Conservation (phyloP, 768 basidiomycete genomes). For the Saitozyma podzolica region DNA sequence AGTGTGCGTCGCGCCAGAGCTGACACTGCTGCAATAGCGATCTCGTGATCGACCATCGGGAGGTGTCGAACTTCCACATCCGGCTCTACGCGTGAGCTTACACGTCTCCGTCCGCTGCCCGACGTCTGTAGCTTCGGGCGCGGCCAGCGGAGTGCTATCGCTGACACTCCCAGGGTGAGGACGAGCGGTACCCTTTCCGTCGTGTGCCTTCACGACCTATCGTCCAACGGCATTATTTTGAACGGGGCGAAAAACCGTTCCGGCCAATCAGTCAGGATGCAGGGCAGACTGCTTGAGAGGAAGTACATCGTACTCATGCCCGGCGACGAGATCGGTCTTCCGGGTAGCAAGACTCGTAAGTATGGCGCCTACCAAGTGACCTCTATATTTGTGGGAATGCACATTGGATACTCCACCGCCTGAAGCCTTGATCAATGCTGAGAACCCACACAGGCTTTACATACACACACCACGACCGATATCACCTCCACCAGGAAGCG, state of each 20-base stretch:
- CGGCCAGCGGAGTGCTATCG: not conserved
- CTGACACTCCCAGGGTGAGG: not conserved
- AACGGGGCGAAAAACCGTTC: slow-evolving; percentile 14
- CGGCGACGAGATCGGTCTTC: slow-evolving; percentile 19
- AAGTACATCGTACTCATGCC: slow-evolving; percentile 18
- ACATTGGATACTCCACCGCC: not conserved
- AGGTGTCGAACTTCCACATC: slow-evolving; percentile 24
- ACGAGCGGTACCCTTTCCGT: slow-evolving; percentile 18
- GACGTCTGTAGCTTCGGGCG: no score
- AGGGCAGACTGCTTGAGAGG: not conserved
- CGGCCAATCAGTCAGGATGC: not conserved
- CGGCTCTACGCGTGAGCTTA: slow-evolving; percentile 24
- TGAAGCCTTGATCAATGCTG: not conserved
- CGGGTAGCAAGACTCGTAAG: slow-evolving; percentile 15
- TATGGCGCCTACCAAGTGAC: not conserved
- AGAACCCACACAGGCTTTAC: not conserved
- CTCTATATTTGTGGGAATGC: not conserved
- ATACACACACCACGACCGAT: slow-evolving; percentile 1
- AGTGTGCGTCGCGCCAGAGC: not conserved
- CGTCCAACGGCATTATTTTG: slow-evolving; percentile 25
- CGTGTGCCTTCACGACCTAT: slow-evolving; percentile 27
- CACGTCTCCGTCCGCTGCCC: no score
- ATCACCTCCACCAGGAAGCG: not conserved
- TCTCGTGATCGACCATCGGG: slow-evolving; percentile 10
- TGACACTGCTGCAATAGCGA: slow-evolving; percentile 10